phyloP scores from a whole-genome alignment of 495 filamentous ascomycete genomes.

The Glarea lozoyensis region DNA sequence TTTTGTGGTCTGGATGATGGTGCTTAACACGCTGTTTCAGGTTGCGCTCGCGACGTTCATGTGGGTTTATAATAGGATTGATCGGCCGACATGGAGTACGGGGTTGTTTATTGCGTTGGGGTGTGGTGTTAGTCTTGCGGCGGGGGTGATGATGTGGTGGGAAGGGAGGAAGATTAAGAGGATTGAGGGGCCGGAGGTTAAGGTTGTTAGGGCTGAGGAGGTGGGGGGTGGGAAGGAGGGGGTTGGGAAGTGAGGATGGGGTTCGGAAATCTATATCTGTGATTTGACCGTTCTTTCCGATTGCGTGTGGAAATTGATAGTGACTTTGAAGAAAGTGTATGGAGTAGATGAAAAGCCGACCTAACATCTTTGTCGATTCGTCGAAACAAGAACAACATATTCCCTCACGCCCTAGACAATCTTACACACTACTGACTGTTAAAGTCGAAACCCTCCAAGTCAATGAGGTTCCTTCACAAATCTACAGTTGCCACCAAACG shows the following conservation, averaged over 20 bases:
- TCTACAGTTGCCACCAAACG: no score
- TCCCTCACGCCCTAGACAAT: no score
- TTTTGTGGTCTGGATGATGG: constrained; percentile 64
- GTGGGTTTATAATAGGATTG: constrained; percentile 65
- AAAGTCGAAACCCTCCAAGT: no score
- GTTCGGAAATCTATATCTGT: neutral
- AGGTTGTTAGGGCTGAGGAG: neutral
- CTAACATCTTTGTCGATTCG: no score
- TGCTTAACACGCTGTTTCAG: constrained; percentile 69
- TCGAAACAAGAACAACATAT: no score
- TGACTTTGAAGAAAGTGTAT: no score
- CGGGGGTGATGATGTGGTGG: constrained; percentile 19
- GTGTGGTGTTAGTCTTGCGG: constrained; percentile 36
- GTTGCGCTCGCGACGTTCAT: constrained; percentile 59
- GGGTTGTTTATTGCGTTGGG: constrained; percentile 62
- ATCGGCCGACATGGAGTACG: constrained; percentile 62
- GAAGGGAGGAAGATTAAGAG: constrained; percentile 21
- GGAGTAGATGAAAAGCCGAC: no score
- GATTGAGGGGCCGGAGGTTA: constrained; percentile 6
- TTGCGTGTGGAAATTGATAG: no score
- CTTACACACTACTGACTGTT: no score
- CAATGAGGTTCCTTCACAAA: no score
- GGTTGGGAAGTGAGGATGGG: neutral
- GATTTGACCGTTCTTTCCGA: neutral
- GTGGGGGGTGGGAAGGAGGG: neutral